Percentiles rank a stretch among this genome's conserved stretches.
phyloP scores from a whole-genome alignment of 2,329 filamentous ascomycete genomes.

The Pezicula rhizophila region DNA sequence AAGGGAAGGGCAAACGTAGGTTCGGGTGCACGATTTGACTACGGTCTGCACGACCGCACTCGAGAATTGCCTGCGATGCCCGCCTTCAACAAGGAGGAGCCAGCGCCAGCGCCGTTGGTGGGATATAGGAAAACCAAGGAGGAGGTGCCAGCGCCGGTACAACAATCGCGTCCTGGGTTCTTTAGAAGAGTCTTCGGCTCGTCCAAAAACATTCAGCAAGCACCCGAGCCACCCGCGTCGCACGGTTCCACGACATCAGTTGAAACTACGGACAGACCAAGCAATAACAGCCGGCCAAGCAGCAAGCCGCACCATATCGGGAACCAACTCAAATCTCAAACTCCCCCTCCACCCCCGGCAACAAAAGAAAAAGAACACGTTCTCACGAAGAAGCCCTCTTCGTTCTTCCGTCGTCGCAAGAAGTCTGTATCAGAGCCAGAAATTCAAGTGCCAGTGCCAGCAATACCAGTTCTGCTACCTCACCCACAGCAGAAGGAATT shows the following conservation, averaged over 20 bases:
- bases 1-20: constrained; percentile 28
- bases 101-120: constrained; percentile 47
- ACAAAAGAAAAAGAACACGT: constrained; percentile 26
- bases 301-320: constrained; percentile 37
- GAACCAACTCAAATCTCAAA: constrained; percentile 39
- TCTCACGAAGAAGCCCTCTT: constrained; percentile 85
- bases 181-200: constrained; percentile 84
- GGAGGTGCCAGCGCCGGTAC: constrained; percentile 32
- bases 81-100: constrained; percentile 37
- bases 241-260: constrained; percentile 30
- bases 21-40: constrained; percentile 27
- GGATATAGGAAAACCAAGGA: constrained; percentile 41
- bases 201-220: constrained; percentile 44
- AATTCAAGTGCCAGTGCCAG: constrained; percentile 56
- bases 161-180: constrained; percentile 66
- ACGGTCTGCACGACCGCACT: constrained; percentile 25
- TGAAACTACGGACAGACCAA: constrained; percentile 33
- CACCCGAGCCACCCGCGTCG: constrained; percentile 25
- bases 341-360: constrained; percentile 18
- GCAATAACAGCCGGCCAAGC: constrained; percentile 28
- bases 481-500: constrained; percentile 16
- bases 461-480: constrained; percentile 34
- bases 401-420: constrained; percentile 90
- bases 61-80: constrained; percentile 25
- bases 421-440: constrained; percentile 71